A percentile compares a stretch with the other conserved stretches of the same genome.
Conservation (phyloP, 73 alveolate genomes). For the Paramecium sexaurelia region DNA sequence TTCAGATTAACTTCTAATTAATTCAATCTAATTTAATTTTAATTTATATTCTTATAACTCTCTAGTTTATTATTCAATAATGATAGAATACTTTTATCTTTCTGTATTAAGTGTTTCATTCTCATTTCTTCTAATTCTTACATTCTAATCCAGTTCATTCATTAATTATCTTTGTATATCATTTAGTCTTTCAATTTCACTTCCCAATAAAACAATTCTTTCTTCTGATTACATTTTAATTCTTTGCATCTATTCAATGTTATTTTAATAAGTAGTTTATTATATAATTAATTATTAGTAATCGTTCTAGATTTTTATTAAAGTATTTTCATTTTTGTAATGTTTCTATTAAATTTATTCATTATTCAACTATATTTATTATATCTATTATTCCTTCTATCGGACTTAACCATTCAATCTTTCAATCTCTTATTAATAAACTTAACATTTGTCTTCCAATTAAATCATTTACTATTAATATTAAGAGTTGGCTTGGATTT, state of each 20-base stretch:
- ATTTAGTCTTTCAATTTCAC: constrained; percentile 33
- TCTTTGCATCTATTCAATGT: background rate
- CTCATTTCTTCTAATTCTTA: background rate
- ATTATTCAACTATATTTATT: background rate
- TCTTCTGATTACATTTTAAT: constrained; percentile 10
- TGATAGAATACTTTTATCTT: background rate
- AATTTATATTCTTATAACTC: background rate
- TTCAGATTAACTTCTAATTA: constrained; percentile 12
- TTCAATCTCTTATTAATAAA: background rate
- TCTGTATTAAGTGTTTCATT: background rate
- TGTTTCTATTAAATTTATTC: background rate
- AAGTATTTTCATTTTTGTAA: constrained; percentile 28
- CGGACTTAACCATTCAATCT: background rate
- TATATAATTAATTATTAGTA: background rate
- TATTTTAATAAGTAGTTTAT: background rate
- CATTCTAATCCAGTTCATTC: background rate
- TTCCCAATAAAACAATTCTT: constrained; percentile 8
- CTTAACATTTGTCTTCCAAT: background rate
- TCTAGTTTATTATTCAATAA: background rate
- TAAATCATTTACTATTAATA: background rate
- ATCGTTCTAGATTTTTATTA: background rate
- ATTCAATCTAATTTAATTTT: background rate
- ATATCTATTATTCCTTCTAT: constrained; percentile 3
- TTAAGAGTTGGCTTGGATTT: background rate
- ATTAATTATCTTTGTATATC: background rate